Percentiles rank a stretch among this genome's conserved stretches.
These are phyloP conservation scores for Starmera stellimalicola DNA, from an alignment of 1,139 yeast species.

Conservation along the genomic window DNA sequence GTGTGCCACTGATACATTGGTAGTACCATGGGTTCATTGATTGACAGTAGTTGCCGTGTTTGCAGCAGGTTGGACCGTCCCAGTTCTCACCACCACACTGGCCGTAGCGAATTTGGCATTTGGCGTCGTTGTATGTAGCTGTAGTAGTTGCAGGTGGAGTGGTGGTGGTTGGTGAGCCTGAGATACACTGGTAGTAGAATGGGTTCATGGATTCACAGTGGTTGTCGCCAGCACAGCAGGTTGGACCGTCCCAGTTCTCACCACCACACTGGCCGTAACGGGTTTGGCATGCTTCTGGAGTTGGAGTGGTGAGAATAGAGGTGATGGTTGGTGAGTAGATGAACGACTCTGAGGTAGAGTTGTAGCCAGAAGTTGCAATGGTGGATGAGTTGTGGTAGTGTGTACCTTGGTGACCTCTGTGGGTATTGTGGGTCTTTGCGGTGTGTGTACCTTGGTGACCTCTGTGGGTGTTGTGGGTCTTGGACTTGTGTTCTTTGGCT, in stretches of 20 bases:
- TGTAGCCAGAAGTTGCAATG: no score
- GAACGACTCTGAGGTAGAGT: no score
- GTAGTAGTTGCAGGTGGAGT: neutral
- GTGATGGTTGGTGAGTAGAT: no score
- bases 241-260: neutral
- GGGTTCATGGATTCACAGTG: conserved; percentile 1
- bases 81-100: conserved; percentile 22
- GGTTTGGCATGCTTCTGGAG: conserved; percentile 1
- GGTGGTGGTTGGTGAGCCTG: neutral
- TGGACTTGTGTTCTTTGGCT: no score
- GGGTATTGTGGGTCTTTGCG: no score
- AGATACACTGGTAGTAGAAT: conserved; percentile 1
- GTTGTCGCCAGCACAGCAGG: neutral
- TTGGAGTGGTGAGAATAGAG: conserved; percentile 1
- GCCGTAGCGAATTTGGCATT: conserved; percentile 16
- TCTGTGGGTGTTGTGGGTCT: no score
- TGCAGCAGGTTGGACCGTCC: conserved; percentile 19
- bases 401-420: no score
- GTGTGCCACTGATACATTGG: neutral
- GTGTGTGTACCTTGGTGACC: no score
- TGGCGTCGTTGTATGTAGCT: neutral
- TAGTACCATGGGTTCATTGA: neutral
- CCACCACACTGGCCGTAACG: neutral
- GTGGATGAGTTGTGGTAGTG: no score
- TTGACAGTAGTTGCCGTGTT: conserved; percentile 14